Base-by-base conservation (phyloP, 2,329 filamentous ascomycete genomes). In the Tolypocladium inflatum region DNA sequence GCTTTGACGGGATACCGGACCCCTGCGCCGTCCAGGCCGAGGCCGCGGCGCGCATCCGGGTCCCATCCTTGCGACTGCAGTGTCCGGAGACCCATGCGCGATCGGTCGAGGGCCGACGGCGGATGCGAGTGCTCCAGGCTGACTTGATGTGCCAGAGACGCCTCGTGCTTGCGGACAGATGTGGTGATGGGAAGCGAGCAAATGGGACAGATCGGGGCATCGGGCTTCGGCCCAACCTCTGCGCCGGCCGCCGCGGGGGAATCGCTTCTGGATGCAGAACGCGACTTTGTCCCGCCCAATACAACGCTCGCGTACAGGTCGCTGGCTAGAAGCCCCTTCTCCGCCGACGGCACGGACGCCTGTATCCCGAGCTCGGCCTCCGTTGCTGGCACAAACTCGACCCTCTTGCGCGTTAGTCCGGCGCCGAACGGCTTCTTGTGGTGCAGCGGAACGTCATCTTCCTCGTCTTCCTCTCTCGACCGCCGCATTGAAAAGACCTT, bases 1-100 rank as follows among this genome's bases (percentile, higher is more conserved):
- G 83, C 76, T 68, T 91, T 91, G 61, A 97, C 78, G 1, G 92
- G 92, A 63, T 85, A 86, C 45, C 87, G 78, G 60, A 90, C 86
- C 3, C 92, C 92, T 63, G 88, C 83, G 1, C 88, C 86, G 2
- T 76, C 73, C 11, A 81, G 81, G 0, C 92, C 92, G 0, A 97
- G 78, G 0, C 92, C 92, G 19, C 75, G 71, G 3, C 90, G 78
- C 35, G 83, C 77, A 70, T 92, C 89, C 0, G 88, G 87, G 64
- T 92, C 86, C 84, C 88, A 92, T 35, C 89, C 89, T 59, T 88
- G 81, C 0, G 82, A 78, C 56, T 83, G 76, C 38, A 92, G 78
- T 35, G 88, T 82, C 6, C 80, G 75, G 8, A 91, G 74, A 0
- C 89, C 89, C 78, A 89, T 88, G 52, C 88, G 80, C 5, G 78